Conservation (phyloP, 495 filamentous ascomycete species). For the Neurospora sp. region DNA sequence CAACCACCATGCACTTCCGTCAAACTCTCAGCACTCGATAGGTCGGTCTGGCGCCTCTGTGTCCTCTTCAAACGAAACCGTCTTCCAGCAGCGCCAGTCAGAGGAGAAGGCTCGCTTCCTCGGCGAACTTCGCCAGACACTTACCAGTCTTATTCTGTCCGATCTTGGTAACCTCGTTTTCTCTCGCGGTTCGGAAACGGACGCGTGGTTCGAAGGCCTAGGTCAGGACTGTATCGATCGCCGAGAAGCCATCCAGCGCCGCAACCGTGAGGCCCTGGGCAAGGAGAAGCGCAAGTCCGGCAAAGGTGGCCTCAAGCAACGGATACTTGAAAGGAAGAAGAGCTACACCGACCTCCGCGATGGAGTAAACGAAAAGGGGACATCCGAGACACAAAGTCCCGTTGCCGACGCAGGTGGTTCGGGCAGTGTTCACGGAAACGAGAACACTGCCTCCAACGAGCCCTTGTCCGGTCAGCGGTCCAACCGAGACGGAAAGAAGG, state of each 20-base stretch:
- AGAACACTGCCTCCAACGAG: conserved; percentile 32
- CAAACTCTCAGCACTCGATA: conserved; percentile 29
- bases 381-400: conserved; percentile 20
- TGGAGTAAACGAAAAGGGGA: conserved; percentile 17
- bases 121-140: conserved; percentile 60
- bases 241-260: conserved; percentile 53
- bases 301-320: conserved; percentile 30
- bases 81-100: conserved; percentile 42
- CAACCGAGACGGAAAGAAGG: conserved; percentile 25
- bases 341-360: conserved; percentile 41
- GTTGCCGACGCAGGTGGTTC: conserved; percentile 19
- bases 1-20: conserved; percentile 29
- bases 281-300: conserved; percentile 37
- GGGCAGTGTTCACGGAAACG: conserved; percentile 22
- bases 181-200: conserved; percentile 81
- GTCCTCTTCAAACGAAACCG: conserved; percentile 49
- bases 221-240: conserved; percentile 69
- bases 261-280: conserved; percentile 23
- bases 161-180: conserved; percentile 83
- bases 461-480: conserved; percentile 25
- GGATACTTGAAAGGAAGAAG: conserved; percentile 49
- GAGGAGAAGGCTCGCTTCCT: conserved; percentile 57
- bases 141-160: conserved; percentile 79
- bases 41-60: conserved; percentile 39
- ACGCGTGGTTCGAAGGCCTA: conserved; percentile 74